Evolutionary conservation across 1,284 basidiomycete genomes (phyloP).

Genomic region (Austroboletus rostrupii): DNA sequence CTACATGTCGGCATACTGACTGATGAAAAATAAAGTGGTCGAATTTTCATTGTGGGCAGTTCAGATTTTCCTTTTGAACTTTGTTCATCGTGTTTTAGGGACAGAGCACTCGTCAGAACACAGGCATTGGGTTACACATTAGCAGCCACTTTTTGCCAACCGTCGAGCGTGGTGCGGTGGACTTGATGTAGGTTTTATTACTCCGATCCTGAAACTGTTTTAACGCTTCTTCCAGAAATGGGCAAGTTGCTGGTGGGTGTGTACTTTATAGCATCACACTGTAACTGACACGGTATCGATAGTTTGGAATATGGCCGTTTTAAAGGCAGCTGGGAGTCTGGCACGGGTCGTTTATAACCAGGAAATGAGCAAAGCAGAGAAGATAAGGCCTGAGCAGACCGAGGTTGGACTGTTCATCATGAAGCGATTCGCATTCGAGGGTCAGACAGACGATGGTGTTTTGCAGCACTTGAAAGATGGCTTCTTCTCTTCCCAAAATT

Average conservation of each 20-base stretch:
- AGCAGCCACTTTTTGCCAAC: slow-evolving; percentile 93
- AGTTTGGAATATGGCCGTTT: slow-evolving; percentile 87
- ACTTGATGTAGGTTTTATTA: slow-evolving; percentile 61
- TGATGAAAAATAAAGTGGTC: slow-evolving; percentile 6
- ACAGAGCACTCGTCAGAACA: slow-evolving; percentile 88
- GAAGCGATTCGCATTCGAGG: slow-evolving; percentile 82
- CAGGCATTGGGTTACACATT: slow-evolving; percentile 88
- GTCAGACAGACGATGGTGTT: slow-evolving; percentile 77
- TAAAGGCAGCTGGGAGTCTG: slow-evolving; percentile 79
- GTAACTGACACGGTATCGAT: not conserved
- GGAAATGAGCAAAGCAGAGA: slow-evolving; percentile 51
- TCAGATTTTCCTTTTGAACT: not conserved
- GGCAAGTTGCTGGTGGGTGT: slow-evolving; percentile 61
- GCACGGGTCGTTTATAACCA: slow-evolving; percentile 83
- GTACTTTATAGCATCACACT: not conserved
- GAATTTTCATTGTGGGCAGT: slow-evolving; percentile 68
- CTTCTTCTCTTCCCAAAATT: slow-evolving; percentile 58
- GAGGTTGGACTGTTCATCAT: slow-evolving; percentile 74
- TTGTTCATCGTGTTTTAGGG: slow-evolving; percentile 41
- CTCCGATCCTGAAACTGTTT: not conserved
- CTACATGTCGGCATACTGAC: not conserved
- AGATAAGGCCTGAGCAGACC: slow-evolving; percentile 39
- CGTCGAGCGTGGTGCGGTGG: slow-evolving; percentile 91
- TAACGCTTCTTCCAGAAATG: slow-evolving; percentile 49
- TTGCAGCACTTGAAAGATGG: slow-evolving; percentile 69